These are phyloP conservation scores for Ceratobasidium sp. DNA, from an alignment of 1,284 basidiomycete species.

Conservation along the genomic window DNA sequence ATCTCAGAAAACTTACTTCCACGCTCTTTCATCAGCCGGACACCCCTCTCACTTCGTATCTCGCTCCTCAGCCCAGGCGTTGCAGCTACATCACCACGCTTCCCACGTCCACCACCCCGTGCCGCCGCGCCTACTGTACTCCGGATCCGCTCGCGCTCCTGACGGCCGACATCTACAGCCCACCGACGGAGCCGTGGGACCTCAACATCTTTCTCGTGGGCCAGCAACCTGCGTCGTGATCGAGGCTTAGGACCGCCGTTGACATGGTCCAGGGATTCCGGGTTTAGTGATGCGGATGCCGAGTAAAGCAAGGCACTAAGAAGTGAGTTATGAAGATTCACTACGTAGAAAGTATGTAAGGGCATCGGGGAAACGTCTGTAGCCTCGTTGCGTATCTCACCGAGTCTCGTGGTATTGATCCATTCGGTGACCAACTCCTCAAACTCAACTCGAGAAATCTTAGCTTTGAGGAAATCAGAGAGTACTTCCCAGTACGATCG, in stretches of 20 bases:
- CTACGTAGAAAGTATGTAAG: conserved; percentile 54
- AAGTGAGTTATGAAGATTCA: conserved; percentile 81
- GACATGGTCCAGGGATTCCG: conserved; percentile 65
- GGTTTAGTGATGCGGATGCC: conserved; percentile 55
- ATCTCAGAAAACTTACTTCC: conserved; percentile 34
- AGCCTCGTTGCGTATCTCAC: conserved; percentile 55
- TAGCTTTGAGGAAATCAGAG: conserved; percentile 72
- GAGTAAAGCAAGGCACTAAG: conserved; percentile 83
- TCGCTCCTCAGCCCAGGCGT: conserved; percentile 56
- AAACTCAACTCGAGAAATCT: conserved; percentile 76
- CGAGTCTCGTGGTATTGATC: conserved; percentile 70
- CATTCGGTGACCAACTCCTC: conserved; percentile 73
- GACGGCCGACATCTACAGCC: conserved; percentile 74
- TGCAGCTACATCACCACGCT: conserved; percentile 48
- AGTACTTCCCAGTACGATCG: conserved; percentile 70
- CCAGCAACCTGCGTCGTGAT: conserved; percentile 75
- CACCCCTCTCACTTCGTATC: conserved; percentile 49
- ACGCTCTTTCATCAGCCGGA: conserved; percentile 40
- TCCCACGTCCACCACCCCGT: conserved; percentile 6
- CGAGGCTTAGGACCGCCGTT: conserved; percentile 69
- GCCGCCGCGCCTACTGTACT: conserved; percentile 22
- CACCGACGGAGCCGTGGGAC: conserved; percentile 75
- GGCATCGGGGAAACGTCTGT: not conserved
- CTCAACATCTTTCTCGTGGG: conserved; percentile 72
- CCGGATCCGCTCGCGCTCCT: conserved; percentile 63